Evolutionary conservation across 1,284 basidiomycete genomes (phyloP), one percentile per base, ranked within the genome.

Genomic region (Fomitopsis pinicola): DNA sequence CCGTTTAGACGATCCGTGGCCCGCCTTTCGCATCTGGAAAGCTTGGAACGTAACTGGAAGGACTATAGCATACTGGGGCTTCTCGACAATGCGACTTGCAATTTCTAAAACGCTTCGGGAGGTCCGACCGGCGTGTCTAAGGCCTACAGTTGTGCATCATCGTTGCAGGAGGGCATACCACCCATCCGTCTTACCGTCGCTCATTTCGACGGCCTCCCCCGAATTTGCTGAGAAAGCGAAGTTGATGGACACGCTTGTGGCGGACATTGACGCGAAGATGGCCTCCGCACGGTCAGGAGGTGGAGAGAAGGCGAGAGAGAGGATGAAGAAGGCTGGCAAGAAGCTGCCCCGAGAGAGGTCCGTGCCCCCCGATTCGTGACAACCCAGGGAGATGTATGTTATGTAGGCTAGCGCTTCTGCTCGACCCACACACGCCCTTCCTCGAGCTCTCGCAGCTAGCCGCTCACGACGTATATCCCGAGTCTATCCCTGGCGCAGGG

Each of bases 371-470:
- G 48, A 12, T 26, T 50, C 22, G 5, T 33, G 28, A 50, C 15
- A n/a, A 5, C 14, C 5, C 14, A 12, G 30, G 22, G n/a, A 38
- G 19, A 30, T 17, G 19, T 19, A 26, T 28, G 15, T 30, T 35
- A 14, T 55, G n/a, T 61, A 89, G 88, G 63, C 77, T 92, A 17
- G 78, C 83, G 2, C 74, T 83, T 6, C 77, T 98, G 15, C 77
- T 98, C 36, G 95, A 98, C 73, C 88, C 91, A 8, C 86, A 90
- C 69, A 91, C 92, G 10, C 94, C 96, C 0, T 98, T 97, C 73
- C 77, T 98, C 30, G 95, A 98, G 73, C 81, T 98, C 5, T 95
- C 92, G 1, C 79, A 87, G 33, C 78, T 97, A 5, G 95, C 95
- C 22, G 95, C 91, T 12, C 87, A 96, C 70, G 92, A 90, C 17